A percentile compares a stretch with the other conserved stretches of the same genome.
phyloP scores from a whole-genome alignment of 116 monocot genomes.

The Posidonia oceanica region DNA sequence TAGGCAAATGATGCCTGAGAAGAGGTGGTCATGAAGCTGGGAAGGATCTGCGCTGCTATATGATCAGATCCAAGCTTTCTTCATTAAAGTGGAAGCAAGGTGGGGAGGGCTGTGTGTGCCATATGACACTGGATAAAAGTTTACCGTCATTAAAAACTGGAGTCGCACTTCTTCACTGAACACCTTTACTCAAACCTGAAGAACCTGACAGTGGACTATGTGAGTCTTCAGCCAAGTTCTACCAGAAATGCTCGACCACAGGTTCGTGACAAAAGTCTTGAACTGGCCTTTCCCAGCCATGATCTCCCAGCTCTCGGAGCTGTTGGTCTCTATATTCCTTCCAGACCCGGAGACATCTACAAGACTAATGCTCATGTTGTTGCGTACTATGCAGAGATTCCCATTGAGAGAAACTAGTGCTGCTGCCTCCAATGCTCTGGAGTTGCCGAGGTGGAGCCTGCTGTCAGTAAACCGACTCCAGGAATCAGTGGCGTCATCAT shows the following conservation, averaged over 20 bases:
- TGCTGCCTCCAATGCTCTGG: slow-evolving; percentile 32
- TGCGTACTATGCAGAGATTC: slow-evolving; percentile 33
- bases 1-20: not conserved
- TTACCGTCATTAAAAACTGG: too few species aligned
- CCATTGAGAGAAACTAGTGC: slow-evolving; percentile 27
- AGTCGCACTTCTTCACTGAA: not conserved
- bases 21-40: not conserved
- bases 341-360: slow-evolving; percentile 18
- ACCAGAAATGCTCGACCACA: slow-evolving; percentile 36
- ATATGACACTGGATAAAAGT: too few species aligned
- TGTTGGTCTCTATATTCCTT: slow-evolving; percentile 5
- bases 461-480: slow-evolving; percentile 26
- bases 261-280: slow-evolving; percentile 28
- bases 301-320: slow-evolving; percentile 20
- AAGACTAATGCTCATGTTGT: slow-evolving; percentile 39
- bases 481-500: slow-evolving; percentile 26
- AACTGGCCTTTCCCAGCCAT: slow-evolving; percentile 23
- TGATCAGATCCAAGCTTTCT: not conserved
- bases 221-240: slow-evolving; percentile 22
- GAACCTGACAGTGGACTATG: slow-evolving; percentile 42
- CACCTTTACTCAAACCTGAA: slow-evolving; percentile 19
- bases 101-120: too few species aligned
- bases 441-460: slow-evolving; percentile 28
- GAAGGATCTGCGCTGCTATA: not conserved
- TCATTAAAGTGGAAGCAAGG: not conserved